A percentile compares a stretch with the other conserved stretches of the same genome.
Conservation (phyloP, 2,329 filamentous ascomycete species). For the Pyrenophora tritici-repentis region DNA sequence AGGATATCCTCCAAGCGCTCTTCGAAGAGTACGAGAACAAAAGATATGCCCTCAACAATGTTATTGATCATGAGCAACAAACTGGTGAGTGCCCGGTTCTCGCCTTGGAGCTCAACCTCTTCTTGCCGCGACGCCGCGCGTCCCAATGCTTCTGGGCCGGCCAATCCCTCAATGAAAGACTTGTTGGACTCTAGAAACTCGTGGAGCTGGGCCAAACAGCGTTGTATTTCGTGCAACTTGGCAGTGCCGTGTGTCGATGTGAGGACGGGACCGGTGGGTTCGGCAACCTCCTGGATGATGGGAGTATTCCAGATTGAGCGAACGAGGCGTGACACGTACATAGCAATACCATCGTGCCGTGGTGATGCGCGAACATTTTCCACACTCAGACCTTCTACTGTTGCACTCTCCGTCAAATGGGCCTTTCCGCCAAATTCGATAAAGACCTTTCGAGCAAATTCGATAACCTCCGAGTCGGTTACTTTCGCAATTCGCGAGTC, state of each 20-base stretch:
- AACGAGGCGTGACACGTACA: slow-evolving; percentile 88
- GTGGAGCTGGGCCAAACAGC: slow-evolving; percentile 76
- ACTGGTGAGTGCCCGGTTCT: slow-evolving; percentile 89
- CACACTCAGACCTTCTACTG: slow-evolving; percentile 65
- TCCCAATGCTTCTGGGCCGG: slow-evolving; percentile 85
- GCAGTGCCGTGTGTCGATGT: slow-evolving; percentile 66
- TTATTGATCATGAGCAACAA: slow-evolving; percentile 83
- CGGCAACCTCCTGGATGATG: slow-evolving; percentile 65
- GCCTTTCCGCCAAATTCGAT: slow-evolving; percentile 92
- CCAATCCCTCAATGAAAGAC: slow-evolving; percentile 88
- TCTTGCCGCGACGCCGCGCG: slow-evolving; percentile 81
- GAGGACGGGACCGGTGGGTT: slow-evolving; percentile 66
- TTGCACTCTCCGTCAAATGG: slow-evolving; percentile 76
- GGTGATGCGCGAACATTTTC: slow-evolving; percentile 88
- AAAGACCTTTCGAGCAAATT: slow-evolving; percentile 83
- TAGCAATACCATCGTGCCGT: slow-evolving; percentile 81
- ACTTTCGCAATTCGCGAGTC: slow-evolving; percentile 72
- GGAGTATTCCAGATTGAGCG: slow-evolving; percentile 84
- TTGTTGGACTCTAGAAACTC: slow-evolving; percentile 87
- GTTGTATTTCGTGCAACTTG: slow-evolving; percentile 79
- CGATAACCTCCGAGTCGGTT: slow-evolving; percentile 82
- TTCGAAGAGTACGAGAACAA: slow-evolving; percentile 92
- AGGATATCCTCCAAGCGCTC: slow-evolving; percentile 91
- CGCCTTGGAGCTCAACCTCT: slow-evolving; percentile 88
- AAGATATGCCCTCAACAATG: slow-evolving; percentile 95